These are phyloP conservation scores for Penicillium waksmanii DNA, from an alignment of 495 filamentous ascomycete genomes.

Conservation along the genomic window DNA sequence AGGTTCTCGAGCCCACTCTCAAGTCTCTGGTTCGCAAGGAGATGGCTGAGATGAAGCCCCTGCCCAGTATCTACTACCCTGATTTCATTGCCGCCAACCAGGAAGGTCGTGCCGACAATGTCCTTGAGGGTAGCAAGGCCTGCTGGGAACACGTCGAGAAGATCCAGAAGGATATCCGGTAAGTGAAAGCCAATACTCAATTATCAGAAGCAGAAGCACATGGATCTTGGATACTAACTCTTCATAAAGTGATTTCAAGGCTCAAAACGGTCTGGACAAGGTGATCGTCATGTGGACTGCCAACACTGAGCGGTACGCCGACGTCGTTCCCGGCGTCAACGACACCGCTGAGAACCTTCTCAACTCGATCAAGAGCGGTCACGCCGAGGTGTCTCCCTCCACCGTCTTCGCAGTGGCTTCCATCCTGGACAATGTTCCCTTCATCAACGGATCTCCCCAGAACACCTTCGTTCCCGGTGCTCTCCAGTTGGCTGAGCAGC, in stretches of 20 bases:
- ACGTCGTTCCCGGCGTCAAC: conserved; percentile 86
- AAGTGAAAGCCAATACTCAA: conserved; percentile 28
- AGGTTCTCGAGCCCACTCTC: conserved; percentile 89
- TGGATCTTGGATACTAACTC: neutral
- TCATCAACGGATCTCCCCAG: conserved; percentile 99
- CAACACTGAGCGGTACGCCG: conserved; percentile 96
- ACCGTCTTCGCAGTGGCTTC: conserved; percentile 94
- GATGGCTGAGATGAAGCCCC: conserved; percentile 85
- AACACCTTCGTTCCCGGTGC: conserved; percentile 98
- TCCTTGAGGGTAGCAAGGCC: conserved; percentile 82
- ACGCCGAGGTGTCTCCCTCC: conserved; percentile 89
- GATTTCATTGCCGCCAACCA: conserved; percentile 99
- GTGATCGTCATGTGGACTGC: conserved; percentile 98
- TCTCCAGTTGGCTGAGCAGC: conserved; percentile 86
- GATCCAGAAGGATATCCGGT: conserved; percentile 94
- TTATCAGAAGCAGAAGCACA: neutral
- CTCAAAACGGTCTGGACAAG: conserved; percentile 83
- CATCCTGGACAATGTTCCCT: conserved; percentile 86
- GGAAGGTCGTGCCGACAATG: conserved; percentile 93
- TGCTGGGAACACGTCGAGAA: conserved; percentile 86
- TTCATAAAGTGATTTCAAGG: conserved; percentile 79
- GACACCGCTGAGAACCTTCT: conserved; percentile 95
- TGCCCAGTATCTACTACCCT: conserved; percentile 97
- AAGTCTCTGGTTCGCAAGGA: conserved; percentile 90
- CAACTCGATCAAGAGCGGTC: conserved; percentile 80